Conservation (phyloP, 495 filamentous ascomycete species). For the Aspergillus carlsbadensis region DNA sequence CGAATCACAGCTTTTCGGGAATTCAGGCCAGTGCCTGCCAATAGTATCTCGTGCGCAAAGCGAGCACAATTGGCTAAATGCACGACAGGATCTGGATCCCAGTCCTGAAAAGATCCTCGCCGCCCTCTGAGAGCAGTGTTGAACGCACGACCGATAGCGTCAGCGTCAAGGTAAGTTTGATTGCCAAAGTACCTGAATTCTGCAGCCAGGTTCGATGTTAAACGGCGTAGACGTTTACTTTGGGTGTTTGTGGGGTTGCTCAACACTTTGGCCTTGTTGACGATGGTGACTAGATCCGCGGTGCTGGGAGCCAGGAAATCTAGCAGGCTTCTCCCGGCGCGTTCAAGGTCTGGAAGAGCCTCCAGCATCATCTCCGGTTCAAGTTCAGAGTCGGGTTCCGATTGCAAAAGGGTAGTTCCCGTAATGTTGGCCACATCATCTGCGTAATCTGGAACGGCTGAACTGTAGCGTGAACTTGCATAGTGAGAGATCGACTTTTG, state of each 20-base stretch:
- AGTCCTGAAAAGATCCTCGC: slow-evolving; percentile 14
- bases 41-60: slow-evolving; percentile 33
- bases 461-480: neutral
- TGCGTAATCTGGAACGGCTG: slow-evolving; percentile 27
- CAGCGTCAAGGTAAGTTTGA: slow-evolving; percentile 31
- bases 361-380: slow-evolving; percentile 34
- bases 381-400: slow-evolving; percentile 26
- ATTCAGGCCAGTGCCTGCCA: slow-evolving; percentile 17
- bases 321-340: slow-evolving; percentile 26
- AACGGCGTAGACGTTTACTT: slow-evolving; percentile 25
- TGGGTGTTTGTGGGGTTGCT: slow-evolving; percentile 29
- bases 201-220: slow-evolving; percentile 18
- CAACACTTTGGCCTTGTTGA: slow-evolving; percentile 25
- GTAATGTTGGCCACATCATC: slow-evolving; percentile 41
- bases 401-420: slow-evolving; percentile 37
- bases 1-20: slow-evolving; percentile 24
- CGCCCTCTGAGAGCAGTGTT: slow-evolving; percentile 15
- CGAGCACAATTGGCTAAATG: slow-evolving; percentile 42
- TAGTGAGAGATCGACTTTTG: slow-evolving; percentile 3
- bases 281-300: slow-evolving; percentile 21
- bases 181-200: slow-evolving; percentile 27
- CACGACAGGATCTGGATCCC: slow-evolving; percentile 29
- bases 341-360: slow-evolving; percentile 33
- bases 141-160: slow-evolving; percentile 18
- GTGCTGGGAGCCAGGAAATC: slow-evolving; percentile 27